Percentiles rank a stretch among this genome's conserved stretches.
These are phyloP conservation scores for Triticum dicoccoides DNA, from an alignment of 176 grass and related monocot species.

Conservation along the genomic window DNA sequence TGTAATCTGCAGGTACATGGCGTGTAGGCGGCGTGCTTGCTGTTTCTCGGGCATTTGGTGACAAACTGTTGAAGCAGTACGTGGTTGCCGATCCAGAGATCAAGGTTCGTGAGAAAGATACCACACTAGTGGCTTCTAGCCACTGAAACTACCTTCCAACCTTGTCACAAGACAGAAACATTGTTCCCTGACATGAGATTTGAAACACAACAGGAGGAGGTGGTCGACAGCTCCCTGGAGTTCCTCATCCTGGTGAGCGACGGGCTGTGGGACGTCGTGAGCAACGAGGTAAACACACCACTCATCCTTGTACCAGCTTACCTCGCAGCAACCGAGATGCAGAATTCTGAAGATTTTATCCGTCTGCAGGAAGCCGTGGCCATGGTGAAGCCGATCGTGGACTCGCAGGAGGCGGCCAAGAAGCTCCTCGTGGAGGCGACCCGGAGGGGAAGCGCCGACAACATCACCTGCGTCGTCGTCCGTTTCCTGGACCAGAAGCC, in stretches of 20 bases:
- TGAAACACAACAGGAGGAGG: constrained; percentile 54
- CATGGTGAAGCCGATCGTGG: constrained; percentile 70
- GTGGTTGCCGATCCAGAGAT: constrained; percentile 94
- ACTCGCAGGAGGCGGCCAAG: constrained; percentile 76
- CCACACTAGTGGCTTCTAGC: too few species aligned
- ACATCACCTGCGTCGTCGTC: constrained; percentile 80
- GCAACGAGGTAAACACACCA: constrained; percentile 53
- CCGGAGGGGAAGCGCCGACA: constrained; percentile 68
- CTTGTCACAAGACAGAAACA: background rate
- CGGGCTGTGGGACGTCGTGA: constrained; percentile 86
- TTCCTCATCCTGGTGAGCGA: constrained; percentile 95
- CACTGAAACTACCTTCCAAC: too few species aligned
- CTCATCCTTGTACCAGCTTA: background rate
- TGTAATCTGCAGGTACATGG: constrained; percentile 58
- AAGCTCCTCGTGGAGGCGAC: constrained; percentile 63
- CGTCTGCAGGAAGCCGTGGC: constrained; percentile 61
- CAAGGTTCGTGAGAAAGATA: constrained; percentile 43
- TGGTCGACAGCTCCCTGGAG: constrained; percentile 69
- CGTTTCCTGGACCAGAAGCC: constrained; percentile 47
- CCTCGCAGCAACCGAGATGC: background rate
- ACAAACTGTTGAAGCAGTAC: constrained; percentile 85
- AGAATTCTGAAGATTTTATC: background rate
- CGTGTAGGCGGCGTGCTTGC: constrained; percentile 88
- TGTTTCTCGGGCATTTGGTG: constrained; percentile 88
- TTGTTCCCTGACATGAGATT: background rate